Percentiles rank a stretch among this genome's conserved stretches.
Conservation (phyloP, 164 flowering plant species). For the Aristolochia contorta region DNA sequence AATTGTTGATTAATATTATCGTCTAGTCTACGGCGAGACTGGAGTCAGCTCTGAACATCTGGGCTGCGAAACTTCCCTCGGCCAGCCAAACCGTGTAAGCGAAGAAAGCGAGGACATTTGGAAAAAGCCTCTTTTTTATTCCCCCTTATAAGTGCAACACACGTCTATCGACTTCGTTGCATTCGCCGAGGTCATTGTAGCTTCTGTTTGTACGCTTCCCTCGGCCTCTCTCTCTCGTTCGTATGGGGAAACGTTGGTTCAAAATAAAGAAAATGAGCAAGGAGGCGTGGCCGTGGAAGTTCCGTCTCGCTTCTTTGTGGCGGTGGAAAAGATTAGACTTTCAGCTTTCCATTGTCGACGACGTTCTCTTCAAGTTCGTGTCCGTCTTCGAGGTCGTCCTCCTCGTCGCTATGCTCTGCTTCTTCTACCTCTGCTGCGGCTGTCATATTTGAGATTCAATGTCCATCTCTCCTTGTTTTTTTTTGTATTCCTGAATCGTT, state of each 20-base stretch:
- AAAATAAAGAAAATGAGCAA: conserved; percentile 9
- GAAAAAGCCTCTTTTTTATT: background rate
- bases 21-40: no score
- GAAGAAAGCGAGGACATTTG: background rate
- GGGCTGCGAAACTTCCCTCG: background rate
- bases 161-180: no score
- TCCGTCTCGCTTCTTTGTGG: background rate
- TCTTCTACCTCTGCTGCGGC: conserved; percentile 37
- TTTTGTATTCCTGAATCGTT: background rate
- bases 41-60: no score
- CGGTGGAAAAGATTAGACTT: conserved; percentile 9
- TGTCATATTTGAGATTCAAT: conserved; percentile 20
- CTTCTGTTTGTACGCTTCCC: no score
- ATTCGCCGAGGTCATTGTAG: no score
- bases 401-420: conserved; percentile 28
- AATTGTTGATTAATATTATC: no score
- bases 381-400: conserved; percentile 30
- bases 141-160: background rate
- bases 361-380: conserved; percentile 30
- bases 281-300: conserved; percentile 8
- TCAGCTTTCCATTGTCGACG: conserved; percentile 16
- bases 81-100: conserved; percentile 1
- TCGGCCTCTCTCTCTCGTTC: background rate
- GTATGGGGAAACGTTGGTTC: conserved; percentile 9
- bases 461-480: background rate